These are phyloP conservation scores for Pugionium dolabratum DNA, from an alignment of 345 rosid genomes.

Conservation along the genomic window DNA sequence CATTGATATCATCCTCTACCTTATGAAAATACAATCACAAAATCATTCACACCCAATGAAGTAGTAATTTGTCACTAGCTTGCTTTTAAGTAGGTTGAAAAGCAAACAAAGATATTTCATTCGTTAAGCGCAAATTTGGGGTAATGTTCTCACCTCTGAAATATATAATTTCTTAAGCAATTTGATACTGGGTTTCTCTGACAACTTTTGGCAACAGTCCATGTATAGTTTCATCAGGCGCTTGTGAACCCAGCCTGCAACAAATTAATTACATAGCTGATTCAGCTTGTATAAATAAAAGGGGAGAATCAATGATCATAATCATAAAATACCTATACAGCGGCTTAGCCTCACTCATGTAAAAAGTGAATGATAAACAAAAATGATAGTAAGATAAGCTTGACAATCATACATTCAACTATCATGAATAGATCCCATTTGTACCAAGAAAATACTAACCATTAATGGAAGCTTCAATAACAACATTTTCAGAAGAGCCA, in stretches of 20 bases:
- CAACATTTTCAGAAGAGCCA: constrained; percentile 44
- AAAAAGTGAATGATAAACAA: background rate
- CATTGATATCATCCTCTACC: constrained; percentile 89
- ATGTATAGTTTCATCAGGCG: constrained; percentile 81
- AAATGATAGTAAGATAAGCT: constrained; percentile 2
- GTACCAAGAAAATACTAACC: constrained; percentile 48
- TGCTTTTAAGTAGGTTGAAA: constrained; percentile 24
- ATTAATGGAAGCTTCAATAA: constrained; percentile 60
- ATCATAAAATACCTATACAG: constrained; percentile 1
- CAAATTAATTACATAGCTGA: constrained; percentile 15
- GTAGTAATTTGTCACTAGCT: constrained; percentile 1
- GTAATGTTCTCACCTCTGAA: constrained; percentile 62
- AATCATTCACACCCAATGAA: constrained; percentile 22
- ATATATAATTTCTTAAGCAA: constrained; percentile 76
- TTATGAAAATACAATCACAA: constrained; percentile 36
- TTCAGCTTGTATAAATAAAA: constrained; percentile 13
- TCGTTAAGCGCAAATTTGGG: background rate
- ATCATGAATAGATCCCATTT: constrained; percentile 5
- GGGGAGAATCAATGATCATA: constrained; percentile 8
- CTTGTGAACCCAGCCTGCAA: constrained; percentile 93
- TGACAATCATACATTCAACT: constrained; percentile 13
- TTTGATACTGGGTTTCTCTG: constrained; percentile 75
- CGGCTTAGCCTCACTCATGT: constrained; percentile 17
- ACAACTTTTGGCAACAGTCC: constrained; percentile 69
- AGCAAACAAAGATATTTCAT: constrained; percentile 20